Evolutionary conservation across 2,329 filamentous ascomycete species (phyloP).

Genomic region (Cladosporium cucumerinum): DNA sequence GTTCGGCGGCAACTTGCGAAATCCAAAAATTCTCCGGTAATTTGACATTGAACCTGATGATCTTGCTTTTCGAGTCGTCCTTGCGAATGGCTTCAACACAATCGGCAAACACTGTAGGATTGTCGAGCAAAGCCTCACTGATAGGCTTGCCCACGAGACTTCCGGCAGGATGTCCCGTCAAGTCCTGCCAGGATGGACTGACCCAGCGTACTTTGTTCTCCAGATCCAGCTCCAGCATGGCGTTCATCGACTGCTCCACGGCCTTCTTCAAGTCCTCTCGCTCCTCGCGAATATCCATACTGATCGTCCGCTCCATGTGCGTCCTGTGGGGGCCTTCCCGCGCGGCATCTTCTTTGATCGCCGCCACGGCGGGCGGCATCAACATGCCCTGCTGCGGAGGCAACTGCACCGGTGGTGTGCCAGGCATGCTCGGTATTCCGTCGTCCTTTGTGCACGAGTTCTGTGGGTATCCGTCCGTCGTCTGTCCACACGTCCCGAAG

Average conservation of each 20-base stretch:
- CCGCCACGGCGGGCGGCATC: conserved; percentile 43
- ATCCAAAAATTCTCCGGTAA: conserved; percentile 43
- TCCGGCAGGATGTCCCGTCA: conserved; percentile 75
- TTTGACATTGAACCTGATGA: conserved; percentile 74
- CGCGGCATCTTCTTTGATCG: conserved; percentile 41
- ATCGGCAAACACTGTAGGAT: conserved; percentile 76
- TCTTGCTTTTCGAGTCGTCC: conserved; percentile 89
- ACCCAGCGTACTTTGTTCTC: conserved; percentile 92
- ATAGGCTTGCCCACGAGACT: conserved; percentile 74
- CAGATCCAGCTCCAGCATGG: conserved; percentile 89
- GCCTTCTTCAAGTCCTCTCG: conserved; percentile 91
- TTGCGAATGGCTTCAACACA: conserved; percentile 84
- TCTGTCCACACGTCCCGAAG: conserved; percentile 13
- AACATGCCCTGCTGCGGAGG: conserved; percentile 30
- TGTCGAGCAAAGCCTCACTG: conserved; percentile 74
- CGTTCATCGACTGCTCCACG: conserved; percentile 92
- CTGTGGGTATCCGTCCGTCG: conserved; percentile 1
- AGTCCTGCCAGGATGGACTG: conserved; percentile 91
- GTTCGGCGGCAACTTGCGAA: neutral
- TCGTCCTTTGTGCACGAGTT: neutral
- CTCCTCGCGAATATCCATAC: conserved; percentile 88
- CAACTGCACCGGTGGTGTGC: conserved; percentile 19
- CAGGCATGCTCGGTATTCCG: conserved; percentile 18
- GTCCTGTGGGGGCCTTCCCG: conserved; percentile 23
- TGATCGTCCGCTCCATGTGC: conserved; percentile 63